Conservation (phyloP, 164 flowering plant genomes). For the Vitis vinifera region ASM3070453v1 NC_081812.1:20494001-20494500, state of each 20-base stretch:
- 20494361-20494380: slow-evolving; percentile 94
- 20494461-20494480: slow-evolving; percentile 67
- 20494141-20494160: slow-evolving; percentile 49
- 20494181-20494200: slow-evolving; percentile 62
- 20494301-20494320: neutral
- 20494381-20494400: slow-evolving; percentile 79
- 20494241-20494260: slow-evolving; percentile 70
- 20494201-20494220: slow-evolving; percentile 80
- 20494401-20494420: slow-evolving; percentile 81
- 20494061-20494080: neutral
- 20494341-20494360: slow-evolving; percentile 26
- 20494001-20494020: no score
- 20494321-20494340: neutral
- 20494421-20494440: slow-evolving; percentile 74
- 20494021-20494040: no score
- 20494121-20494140: slow-evolving; percentile 42
- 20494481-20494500: slow-evolving; percentile 56
- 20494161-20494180: slow-evolving; percentile 65
- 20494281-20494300: slow-evolving; percentile 29
- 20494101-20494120: slow-evolving; percentile 34
- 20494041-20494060: neutral
- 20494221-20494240: slow-evolving; percentile 69
- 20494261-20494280: slow-evolving; percentile 88
- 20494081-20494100: slow-evolving; percentile 39
- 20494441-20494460: slow-evolving; percentile 78